A percentile compares a stretch with the other conserved stretches of the same genome.
Conservation (phyloP, 805 yeast genomes). For the Suhomyces emberorum region DNA sequence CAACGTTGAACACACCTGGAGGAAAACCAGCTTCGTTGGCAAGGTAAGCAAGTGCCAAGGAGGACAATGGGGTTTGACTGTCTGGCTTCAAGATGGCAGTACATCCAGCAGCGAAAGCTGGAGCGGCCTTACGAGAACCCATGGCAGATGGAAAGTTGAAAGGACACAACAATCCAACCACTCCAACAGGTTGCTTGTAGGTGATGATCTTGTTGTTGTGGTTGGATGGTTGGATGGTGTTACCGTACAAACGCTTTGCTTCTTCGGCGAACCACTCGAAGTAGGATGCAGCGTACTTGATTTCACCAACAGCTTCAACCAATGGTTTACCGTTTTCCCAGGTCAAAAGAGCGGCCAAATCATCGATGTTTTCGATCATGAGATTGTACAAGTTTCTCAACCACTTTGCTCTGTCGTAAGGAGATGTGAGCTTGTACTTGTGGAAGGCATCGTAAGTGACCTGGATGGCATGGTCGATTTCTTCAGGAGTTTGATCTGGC, state of each 20-base stretch:
- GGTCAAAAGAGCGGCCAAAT: constrained; percentile 52
- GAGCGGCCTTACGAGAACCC: constrained; percentile 64
- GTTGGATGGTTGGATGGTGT: constrained; percentile 54
- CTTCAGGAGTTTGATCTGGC: constrained; percentile 46
- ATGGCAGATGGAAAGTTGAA: constrained; percentile 69
- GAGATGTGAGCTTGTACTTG: constrained; percentile 44
- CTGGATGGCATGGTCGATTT: constrained; percentile 44
- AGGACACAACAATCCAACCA: constrained; percentile 61
- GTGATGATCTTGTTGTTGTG: constrained; percentile 51
- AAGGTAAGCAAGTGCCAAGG: constrained; percentile 54
- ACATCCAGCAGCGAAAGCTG: constrained; percentile 66
- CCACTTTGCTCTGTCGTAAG: constrained; percentile 50
- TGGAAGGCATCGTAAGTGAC: constrained; percentile 46
- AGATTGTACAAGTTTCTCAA: constrained; percentile 48
- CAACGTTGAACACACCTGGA: constrained; percentile 52
- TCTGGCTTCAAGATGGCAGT: constrained; percentile 61
- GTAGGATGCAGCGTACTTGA: constrained; percentile 54
- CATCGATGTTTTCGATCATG: constrained; percentile 54
- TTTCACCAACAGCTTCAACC: constrained; percentile 52
- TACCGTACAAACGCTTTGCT: constrained; percentile 54
- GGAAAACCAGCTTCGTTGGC: constrained; percentile 62
- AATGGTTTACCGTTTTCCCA: constrained; percentile 63
- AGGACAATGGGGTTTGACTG: constrained; percentile 58
- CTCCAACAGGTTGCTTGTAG: constrained; percentile 59
- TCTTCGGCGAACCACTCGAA: constrained; percentile 50